A percentile compares a stretch with the other conserved stretches of the same genome.
Evolutionary conservation across 2,329 filamentous ascomycete species (phyloP).

Genomic region (Epichloe hybrida): DNA sequence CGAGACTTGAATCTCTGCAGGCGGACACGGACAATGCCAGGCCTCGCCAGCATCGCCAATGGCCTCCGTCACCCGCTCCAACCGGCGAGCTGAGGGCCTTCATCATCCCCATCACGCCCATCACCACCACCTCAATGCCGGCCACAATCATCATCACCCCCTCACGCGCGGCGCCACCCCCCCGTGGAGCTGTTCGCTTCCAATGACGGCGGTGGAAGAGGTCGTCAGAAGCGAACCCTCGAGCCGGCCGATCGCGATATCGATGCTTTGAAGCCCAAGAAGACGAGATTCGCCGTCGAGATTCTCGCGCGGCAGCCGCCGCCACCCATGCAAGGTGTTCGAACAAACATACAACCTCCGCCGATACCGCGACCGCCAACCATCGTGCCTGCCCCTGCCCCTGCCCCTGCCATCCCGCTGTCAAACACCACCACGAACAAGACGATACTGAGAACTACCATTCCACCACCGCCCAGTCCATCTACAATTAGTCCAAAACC

Average conservation of each 20-base stretch:
- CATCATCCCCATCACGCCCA: conserved; percentile 15
- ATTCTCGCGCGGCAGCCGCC: conserved; percentile 25
- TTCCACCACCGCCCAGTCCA: background rate
- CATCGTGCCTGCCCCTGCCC: conserved; percentile 5
- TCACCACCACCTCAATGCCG: conserved; percentile 15
- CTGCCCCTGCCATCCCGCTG: conserved; percentile 4
- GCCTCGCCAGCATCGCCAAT: conserved; percentile 26
- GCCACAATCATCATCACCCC: conserved; percentile 11
- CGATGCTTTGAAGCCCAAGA: conserved; percentile 33
- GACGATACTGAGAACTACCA: background rate
- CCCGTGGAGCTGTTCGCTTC: conserved; percentile 10
- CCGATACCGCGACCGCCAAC: conserved; percentile 14
- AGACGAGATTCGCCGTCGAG: conserved; percentile 38
- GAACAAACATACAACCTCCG: conserved; percentile 11
- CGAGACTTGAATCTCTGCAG: conserved; percentile 6
- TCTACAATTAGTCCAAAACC: conserved; percentile 1
- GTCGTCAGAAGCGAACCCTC: conserved; percentile 35
- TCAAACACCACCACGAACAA: conserved; percentile 4
- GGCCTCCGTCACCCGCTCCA: conserved; percentile 39
- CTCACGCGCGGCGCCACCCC: conserved; percentile 11
- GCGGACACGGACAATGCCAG: conserved; percentile 23
- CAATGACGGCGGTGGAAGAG: conserved; percentile 20
- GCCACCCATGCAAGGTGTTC: conserved; percentile 15
- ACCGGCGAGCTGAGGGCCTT: conserved; percentile 34
- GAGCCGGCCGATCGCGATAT: conserved; percentile 30